Conservation (phyloP, 768 basidiomycete genomes). For the Hortiboletus flavorubellus region DNA sequence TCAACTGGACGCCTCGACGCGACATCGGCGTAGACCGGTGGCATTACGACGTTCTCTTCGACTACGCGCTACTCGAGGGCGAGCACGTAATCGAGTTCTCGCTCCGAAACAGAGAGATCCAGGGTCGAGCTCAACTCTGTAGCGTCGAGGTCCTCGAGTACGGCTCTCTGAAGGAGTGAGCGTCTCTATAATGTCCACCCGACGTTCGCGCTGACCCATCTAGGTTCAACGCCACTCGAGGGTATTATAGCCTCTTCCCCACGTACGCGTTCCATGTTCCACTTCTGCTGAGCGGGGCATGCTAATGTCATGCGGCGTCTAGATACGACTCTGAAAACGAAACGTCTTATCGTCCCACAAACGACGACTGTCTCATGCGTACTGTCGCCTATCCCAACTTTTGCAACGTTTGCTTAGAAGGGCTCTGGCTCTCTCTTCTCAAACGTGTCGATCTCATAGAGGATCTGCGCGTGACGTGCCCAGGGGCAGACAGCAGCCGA, state of each 20-base stretch:
- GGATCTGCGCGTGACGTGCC: conserved; percentile 40
- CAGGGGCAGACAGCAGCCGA: conserved; percentile 23
- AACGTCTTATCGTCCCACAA: conserved; percentile 77
- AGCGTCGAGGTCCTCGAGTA: conserved; percentile 74
- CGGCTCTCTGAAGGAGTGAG: conserved; percentile 57
- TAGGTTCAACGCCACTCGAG: conserved; percentile 59
- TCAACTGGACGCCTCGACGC: conserved; percentile 50
- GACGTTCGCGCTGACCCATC: background rate
- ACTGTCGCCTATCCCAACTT: conserved; percentile 65
- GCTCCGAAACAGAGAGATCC: conserved; percentile 43
- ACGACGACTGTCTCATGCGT: conserved; percentile 83
- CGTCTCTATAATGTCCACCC: background rate
- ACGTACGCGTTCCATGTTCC: conserved; percentile 46
- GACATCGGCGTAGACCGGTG: conserved; percentile 68
- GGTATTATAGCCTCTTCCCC: conserved; percentile 66
- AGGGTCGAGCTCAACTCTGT: conserved; percentile 69
- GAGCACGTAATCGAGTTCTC: conserved; percentile 58
- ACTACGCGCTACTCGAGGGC: conserved; percentile 43
- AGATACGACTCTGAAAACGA: conserved; percentile 57
- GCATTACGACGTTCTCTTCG: conserved; percentile 62
- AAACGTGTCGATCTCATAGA: conserved; percentile 62
- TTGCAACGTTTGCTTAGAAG: conserved; percentile 72
- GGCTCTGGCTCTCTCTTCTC: conserved; percentile 67
- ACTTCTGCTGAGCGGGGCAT: background rate
- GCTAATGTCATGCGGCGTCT: background rate